Evolutionary conservation across 2,329 filamentous ascomycete genomes (phyloP), one percentile per base, ranked within the genome.

Genomic region (Sporothrix protearum): DNA sequence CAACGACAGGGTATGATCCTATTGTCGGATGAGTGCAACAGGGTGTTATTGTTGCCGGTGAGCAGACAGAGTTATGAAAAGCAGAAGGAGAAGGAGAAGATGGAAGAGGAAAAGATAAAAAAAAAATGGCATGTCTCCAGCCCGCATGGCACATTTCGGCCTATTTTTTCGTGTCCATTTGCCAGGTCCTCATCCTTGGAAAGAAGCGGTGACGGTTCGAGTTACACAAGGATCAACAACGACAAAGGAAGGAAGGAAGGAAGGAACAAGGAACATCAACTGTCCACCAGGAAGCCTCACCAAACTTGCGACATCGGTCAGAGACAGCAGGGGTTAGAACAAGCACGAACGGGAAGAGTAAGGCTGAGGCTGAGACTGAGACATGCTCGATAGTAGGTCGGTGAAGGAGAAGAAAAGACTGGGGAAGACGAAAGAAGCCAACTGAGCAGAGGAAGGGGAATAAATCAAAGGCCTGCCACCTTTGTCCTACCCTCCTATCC

Each of bases 361-460:
- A 63, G 59, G 59, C 36, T 45, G 59, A 63, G 59, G 59, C 36
- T 45, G 59, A 42, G 36, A 42, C 14, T 61, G 57, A 61, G 33
- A 61, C 57, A 42, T 61, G 22, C 10, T n/a, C 19, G 39, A 25
- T 61, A 61, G 30, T 39, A 61, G 33, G 57, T 61, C 33, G 57
- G 57, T 42, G 33, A 42, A 9, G 33, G 19, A 22, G 14, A 59
- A 16, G 53, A 16, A 19, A 51, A 33, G 53, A 57, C 28, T 33
- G 53, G 25, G 28, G 53, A 57, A 33, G 6, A 12, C 12, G 25
- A 57, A 33, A 33, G 49, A 51, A 10, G 10, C n/a, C 6, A 51
- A 42, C 5, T 42, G n/a, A 51, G n/a, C 19, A 33, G 53, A 16
- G 16, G 12, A 28, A 57, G 28, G 53, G 33, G 25, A 33, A 61